Evolutionary conservation across 148 eudicot genomes (phyloP), one percentile per base, ranked within the genome.

Genomic region (Polygonum maritimum): DNA sequence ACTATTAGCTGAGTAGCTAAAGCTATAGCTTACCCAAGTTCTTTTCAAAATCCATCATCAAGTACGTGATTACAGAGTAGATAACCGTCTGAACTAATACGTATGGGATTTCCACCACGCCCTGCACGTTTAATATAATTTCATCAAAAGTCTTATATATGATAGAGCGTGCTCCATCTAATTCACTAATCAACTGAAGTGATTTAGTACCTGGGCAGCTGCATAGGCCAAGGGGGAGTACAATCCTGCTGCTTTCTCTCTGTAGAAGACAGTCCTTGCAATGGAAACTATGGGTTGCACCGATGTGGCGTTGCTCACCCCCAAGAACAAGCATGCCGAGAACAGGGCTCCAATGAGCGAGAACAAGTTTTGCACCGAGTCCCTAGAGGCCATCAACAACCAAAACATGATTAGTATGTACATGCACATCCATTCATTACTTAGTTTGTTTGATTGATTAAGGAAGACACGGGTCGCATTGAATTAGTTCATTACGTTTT

Each of bases 211-310:
- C 96, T 94, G 89, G 31, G 96, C 97, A 74, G 83, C 83, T 54
- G 98, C 98, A 76, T 90, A 94, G 39, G 97, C 87, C 54, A 86
- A 54, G 36, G 98, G 85, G 63, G 96, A 87, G 76, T 90, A 92
- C 98, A 94, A 88, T 79, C 98, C 96, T 78, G 98, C 98, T 49
- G 97, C 97, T 79, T 77, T 90, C 82, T 94, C 98, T 79, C 96
- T 77, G 78, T 94, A 94, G 80, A 94, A 94, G 26, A 94, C 98
- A 44, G 93, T 81, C 79, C 98, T 92, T 76, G 89, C 98, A 75
- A 90, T 87, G 40, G 97, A 83, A 79, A 94, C 82, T 33, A 94
- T 78, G 31, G 97, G 96, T 78, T 94, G 98, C 48, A 94, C 98
- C 10, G 93, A 83, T 5, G 97, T 85, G 71, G 97, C 82, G 76